Percentiles rank a stretch among this genome's conserved stretches.
Conservation (phyloP, 2,329 filamentous ascomycete species). For the Aspergillus sp. region DNA sequence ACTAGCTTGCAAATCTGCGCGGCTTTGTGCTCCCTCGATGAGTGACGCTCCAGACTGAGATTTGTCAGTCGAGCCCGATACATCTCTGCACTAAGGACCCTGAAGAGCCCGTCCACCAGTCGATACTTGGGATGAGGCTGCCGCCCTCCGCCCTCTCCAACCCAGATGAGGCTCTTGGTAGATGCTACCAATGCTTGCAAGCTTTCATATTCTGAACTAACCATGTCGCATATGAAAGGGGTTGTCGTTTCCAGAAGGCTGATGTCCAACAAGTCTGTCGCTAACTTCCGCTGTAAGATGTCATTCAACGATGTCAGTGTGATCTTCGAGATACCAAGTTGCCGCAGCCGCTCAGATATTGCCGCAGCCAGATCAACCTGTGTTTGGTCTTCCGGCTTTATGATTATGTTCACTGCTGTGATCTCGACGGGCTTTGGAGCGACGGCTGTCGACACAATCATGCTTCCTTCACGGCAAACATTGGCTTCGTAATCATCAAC, state of each 20-base stretch:
- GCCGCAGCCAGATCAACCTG: neutral
- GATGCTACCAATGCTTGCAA: constrained; percentile 3
- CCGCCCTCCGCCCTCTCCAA: constrained; percentile 12
- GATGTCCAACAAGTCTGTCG: constrained; percentile 1
- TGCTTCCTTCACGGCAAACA: constrained; percentile 8
- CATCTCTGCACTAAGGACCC: constrained; percentile 12
- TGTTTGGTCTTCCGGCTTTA: neutral
- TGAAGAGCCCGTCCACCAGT: constrained; percentile 16
- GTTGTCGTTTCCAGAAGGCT: constrained; percentile 7
- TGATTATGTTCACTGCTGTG: neutral
- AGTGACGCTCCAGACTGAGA: constrained; percentile 5
- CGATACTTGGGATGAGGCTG: constrained; percentile 11
- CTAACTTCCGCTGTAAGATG: neutral
- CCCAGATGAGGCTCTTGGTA: constrained; percentile 12
- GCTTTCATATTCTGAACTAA: neutral
- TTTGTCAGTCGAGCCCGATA: constrained; percentile 3
- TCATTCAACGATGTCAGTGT: neutral
- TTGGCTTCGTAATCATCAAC: constrained; percentile 18
- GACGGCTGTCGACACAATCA: constrained; percentile 18
- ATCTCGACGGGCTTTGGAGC: neutral
- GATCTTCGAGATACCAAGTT: neutral
- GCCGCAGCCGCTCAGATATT: neutral
- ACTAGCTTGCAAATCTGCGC: constrained; percentile 9
- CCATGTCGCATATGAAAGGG: constrained; percentile 8
- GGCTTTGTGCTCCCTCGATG: neutral